These are phyloP conservation scores for Butyriboletus loyo DNA, from an alignment of 768 basidiomycete genomes.

Conservation along the genomic window DNA sequence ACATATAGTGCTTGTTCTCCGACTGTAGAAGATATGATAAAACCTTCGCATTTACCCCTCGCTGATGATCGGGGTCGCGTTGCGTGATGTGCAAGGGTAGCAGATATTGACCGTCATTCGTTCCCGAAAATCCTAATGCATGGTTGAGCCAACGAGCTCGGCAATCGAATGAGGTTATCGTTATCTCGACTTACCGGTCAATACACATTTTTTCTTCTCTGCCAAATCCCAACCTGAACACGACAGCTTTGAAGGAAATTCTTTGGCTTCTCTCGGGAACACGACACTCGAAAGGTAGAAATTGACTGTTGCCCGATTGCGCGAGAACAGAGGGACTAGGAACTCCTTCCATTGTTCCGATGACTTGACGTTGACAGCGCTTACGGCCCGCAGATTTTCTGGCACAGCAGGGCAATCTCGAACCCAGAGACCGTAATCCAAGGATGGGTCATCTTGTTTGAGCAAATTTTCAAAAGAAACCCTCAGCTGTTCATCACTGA, in stretches of 20 bases:
- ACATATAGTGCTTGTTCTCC: slow-evolving; percentile 19
- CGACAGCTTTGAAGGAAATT: slow-evolving; percentile 33
- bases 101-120: slow-evolving; percentile 38
- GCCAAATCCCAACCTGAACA: slow-evolving; percentile 40
- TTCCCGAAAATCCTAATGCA: slow-evolving; percentile 36
- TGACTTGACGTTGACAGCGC: slow-evolving; percentile 31
- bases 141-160: background rate
- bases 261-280: slow-evolving; percentile 38
- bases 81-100: slow-evolving; percentile 35
- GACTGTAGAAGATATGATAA: slow-evolving; percentile 30
- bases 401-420: slow-evolving; percentile 18
- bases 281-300: slow-evolving; percentile 38
- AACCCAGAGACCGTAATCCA: slow-evolving; percentile 34
- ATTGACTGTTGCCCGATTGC: slow-evolving; percentile 31
- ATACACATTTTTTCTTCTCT: slow-evolving; percentile 10
- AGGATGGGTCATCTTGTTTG: slow-evolving; percentile 13
- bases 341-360: slow-evolving; percentile 17
- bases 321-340: slow-evolving; percentile 27
- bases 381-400: slow-evolving; percentile 7
- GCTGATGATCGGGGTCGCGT: slow-evolving; percentile 27
- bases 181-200: slow-evolving; percentile 18
- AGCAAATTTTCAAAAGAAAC: no score
- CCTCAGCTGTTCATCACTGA: no score
- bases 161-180: background rate
- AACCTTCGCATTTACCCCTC: slow-evolving; percentile 45